Evolutionary conservation across 345 rosid species (phyloP).

Genomic region (Arabidopsis thaliana): DNA sequence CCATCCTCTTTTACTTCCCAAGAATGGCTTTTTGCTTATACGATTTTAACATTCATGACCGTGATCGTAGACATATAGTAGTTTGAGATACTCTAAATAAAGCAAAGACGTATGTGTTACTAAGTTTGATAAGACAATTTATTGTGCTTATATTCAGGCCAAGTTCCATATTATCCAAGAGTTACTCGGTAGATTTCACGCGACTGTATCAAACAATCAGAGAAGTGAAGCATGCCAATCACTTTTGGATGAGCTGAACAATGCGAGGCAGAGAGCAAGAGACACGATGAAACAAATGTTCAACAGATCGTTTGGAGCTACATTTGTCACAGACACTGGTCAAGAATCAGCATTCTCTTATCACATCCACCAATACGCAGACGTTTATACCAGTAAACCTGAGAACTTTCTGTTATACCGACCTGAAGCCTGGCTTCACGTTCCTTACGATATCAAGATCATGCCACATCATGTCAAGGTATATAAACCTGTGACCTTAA

Average conservation of each 20-base stretch:
- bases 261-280: constrained; percentile 76
- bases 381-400: constrained; percentile 89
- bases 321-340: constrained; percentile 87
- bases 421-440: constrained; percentile 97
- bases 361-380: constrained; percentile 96
- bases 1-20: not conserved
- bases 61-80: not conserved
- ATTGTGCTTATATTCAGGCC: constrained; percentile 56
- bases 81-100: not conserved
- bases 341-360: constrained; percentile 96
- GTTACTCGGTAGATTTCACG: constrained; percentile 82
- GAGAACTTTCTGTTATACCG: constrained; percentile 82
- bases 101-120: constrained; percentile 4
- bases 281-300: constrained; percentile 81
- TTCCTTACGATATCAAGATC: constrained; percentile 84
- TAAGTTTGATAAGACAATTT: not conserved
- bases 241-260: constrained; percentile 74
- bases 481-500: constrained; percentile 3
- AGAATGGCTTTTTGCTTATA: not conserved
- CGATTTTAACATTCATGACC: not conserved
- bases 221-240: constrained; percentile 58
- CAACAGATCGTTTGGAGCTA: constrained; percentile 94
- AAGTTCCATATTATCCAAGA: constrained; percentile 95
- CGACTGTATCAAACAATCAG: constrained; percentile 53
- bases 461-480: constrained; percentile 99